A percentile compares a stretch with the other conserved stretches of the same genome.
These are phyloP conservation scores for Saccharomycopsis fermentans DNA, from an alignment of 805 yeast species.

Conservation along the genomic window DNA sequence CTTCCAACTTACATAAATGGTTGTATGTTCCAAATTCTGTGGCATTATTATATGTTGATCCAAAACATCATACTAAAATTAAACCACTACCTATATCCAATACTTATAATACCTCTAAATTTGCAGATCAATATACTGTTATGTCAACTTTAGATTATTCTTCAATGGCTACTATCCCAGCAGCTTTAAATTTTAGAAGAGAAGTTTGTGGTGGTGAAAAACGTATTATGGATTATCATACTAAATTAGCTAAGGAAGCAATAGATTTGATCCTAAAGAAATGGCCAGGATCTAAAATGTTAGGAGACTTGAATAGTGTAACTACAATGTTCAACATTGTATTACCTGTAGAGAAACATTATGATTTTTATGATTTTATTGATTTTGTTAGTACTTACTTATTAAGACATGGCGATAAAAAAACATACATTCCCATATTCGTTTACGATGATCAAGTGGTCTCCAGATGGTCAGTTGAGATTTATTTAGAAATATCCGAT, in stretches of 20 bases:
- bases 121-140: constrained; percentile 38
- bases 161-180: constrained; percentile 31
- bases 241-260: constrained; percentile 34
- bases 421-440: constrained; percentile 40
- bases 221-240: constrained; percentile 38
- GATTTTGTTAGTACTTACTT: constrained; percentile 13
- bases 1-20: constrained; percentile 67
- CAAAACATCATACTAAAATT: constrained; percentile 37
- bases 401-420: constrained; percentile 22
- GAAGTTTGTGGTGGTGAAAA: constrained; percentile 53
- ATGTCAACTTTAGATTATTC: constrained; percentile 43
- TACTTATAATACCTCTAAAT: constrained; percentile 26
- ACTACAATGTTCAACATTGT: constrained; percentile 18
- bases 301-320: constrained; percentile 2
- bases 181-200: constrained; percentile 44
- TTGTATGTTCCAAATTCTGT: constrained; percentile 45
- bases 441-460: constrained; percentile 33
- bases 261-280: constrained; percentile 29
- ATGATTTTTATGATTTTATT: background rate
- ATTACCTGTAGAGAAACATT: constrained; percentile 6
- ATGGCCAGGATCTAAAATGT: constrained; percentile 16
- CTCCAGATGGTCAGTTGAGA: constrained; percentile 49
- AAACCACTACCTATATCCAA: constrained; percentile 54
- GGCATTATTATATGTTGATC: constrained; percentile 49
- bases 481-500: constrained; percentile 51